phyloP scores from a whole-genome alignment of 495 filamentous ascomycete species.

The Lepraria neglecta region DNA sequence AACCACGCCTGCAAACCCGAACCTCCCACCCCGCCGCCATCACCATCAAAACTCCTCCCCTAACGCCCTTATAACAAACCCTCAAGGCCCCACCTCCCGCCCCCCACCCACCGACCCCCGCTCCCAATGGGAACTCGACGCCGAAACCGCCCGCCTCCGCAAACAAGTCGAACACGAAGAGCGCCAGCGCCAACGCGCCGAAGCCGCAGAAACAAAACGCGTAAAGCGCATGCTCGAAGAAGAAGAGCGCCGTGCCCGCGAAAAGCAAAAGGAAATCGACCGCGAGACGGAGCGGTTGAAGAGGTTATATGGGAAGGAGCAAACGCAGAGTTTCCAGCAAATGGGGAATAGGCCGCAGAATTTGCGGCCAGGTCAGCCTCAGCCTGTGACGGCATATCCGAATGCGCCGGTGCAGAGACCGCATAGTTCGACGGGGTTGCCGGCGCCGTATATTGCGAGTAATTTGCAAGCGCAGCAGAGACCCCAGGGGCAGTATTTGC shows the following conservation, averaged over 20 bases:
- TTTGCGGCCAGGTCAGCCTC: constrained; percentile 2
- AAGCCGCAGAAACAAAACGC: constrained; percentile 57
- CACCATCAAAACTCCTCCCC: constrained; percentile 6
- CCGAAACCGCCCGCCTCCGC: constrained; percentile 56
- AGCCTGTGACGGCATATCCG: constrained; percentile 16
- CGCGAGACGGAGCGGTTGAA: constrained; percentile 79
- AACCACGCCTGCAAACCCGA: constrained; percentile 21
- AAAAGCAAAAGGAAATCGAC: constrained; percentile 65
- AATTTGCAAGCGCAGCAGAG: constrained; percentile 15
- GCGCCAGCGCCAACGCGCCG: constrained; percentile 48
- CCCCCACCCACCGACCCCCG: constrained; percentile 43
- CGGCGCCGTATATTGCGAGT: constrained; percentile 20
- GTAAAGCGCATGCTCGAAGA: constrained; percentile 72
- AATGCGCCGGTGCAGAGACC: constrained; percentile 27
- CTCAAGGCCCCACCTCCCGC: constrained; percentile 28
- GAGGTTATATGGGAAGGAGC: constrained; percentile 60
- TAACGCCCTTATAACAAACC: constrained; percentile 22
- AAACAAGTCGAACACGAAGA: constrained; percentile 50
- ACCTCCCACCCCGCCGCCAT: constrained; percentile 21
- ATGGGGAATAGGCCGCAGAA: constrained; percentile 21
- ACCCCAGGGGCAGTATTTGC: constrained; percentile 30
- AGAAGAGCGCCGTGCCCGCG: constrained; percentile 62
- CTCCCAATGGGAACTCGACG: constrained; percentile 54
- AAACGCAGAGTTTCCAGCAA: constrained; percentile 36
- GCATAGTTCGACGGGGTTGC: constrained; percentile 18